These are phyloP conservation scores for Sambucus nigra DNA, from an alignment of 129 eudicot species.

Conservation along the genomic window DNA sequence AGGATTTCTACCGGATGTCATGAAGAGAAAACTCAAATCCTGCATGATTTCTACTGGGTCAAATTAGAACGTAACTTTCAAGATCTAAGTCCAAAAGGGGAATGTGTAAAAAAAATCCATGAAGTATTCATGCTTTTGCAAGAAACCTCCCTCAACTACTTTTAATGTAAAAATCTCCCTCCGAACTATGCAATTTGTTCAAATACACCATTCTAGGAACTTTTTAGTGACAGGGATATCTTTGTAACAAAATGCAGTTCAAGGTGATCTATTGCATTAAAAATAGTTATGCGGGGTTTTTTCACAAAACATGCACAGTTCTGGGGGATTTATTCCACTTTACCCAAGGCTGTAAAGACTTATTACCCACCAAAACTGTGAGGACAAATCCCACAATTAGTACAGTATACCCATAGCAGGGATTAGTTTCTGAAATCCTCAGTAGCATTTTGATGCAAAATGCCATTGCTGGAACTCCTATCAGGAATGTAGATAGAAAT, in stretches of 20 bases:
- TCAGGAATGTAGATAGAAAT: constrained; percentile 41
- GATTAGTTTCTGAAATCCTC: constrained; percentile 16
- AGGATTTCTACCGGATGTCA: constrained; percentile 67
- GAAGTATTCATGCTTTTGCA: too few species aligned
- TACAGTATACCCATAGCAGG: constrained; percentile 20
- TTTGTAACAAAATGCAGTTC: too few species aligned
- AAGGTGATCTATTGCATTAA: neutral
- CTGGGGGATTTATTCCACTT: too few species aligned
- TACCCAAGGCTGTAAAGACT: too few species aligned
- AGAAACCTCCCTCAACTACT: too few species aligned
- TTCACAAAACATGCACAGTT: too few species aligned
- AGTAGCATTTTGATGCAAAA: constrained; percentile 47
- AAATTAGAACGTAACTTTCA: neutral
- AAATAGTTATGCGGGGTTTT: too few species aligned
- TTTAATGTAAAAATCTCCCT: too few species aligned
- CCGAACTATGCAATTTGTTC: too few species aligned
- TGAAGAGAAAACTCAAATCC: constrained; percentile 59
- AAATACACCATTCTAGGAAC: too few species aligned
- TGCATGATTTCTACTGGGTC: constrained; percentile 16
- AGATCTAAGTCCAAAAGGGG: neutral
- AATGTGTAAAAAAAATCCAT: too few species aligned
- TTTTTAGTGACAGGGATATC: too few species aligned
- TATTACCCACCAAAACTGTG: constrained; percentile 51
- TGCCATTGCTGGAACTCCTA: constrained; percentile 59
- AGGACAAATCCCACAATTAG: constrained; percentile 41